Conservation (phyloP, 345 rosid species). For the Erodium maritimum region DNA sequence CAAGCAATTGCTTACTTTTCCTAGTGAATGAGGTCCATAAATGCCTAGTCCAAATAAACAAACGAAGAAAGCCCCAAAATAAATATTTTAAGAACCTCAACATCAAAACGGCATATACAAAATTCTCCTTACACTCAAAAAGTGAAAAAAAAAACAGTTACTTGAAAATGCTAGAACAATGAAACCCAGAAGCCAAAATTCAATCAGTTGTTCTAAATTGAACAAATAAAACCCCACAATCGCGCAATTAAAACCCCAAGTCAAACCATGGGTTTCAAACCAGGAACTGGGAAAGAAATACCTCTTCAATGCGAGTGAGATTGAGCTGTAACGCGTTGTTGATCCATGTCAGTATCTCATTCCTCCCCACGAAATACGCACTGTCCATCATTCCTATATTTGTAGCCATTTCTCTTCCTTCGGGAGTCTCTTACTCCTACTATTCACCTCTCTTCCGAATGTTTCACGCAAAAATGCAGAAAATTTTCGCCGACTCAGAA, state of each 20-base stretch:
- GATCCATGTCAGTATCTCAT: constrained; percentile 88
- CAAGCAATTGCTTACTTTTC: no score
- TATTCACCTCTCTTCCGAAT: no score
- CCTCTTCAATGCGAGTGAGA: constrained; percentile 93
- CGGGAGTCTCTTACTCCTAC: background rate
- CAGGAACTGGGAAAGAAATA: constrained; percentile 2
- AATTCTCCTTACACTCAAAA: no score
- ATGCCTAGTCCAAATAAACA: no score
- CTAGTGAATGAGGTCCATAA: no score
- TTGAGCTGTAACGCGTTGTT: constrained; percentile 82
- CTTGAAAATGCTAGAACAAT: background rate
- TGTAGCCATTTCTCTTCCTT: constrained; percentile 50
- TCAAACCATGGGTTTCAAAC: background rate
- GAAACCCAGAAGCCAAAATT: background rate
- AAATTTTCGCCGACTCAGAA: no score
- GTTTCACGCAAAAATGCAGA: no score
- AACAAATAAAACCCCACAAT: background rate
- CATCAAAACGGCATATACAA: no score
- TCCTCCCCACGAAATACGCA: constrained; percentile 96
- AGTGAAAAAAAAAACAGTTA: no score
- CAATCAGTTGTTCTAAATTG: no score
- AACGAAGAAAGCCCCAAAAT: no score
- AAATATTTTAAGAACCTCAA: no score
- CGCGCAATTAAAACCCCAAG: background rate
- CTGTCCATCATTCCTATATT: constrained; percentile 97